Percentiles rank a stretch among this genome's conserved stretches.
phyloP scores from a whole-genome alignment of 2,329 filamentous ascomycete genomes.

The Pseudogymnoascus sp. region DNA sequence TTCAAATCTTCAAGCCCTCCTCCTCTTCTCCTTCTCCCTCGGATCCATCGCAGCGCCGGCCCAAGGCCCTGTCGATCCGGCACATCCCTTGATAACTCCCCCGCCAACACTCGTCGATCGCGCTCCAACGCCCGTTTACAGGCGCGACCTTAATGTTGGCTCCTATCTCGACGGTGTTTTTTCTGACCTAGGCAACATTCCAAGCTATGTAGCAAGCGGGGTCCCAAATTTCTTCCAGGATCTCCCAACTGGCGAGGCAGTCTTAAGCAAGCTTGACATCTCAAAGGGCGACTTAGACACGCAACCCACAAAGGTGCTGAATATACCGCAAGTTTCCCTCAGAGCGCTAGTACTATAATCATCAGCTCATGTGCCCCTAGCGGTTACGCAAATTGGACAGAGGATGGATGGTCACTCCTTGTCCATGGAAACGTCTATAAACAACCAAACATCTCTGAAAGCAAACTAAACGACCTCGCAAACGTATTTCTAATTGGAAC shows the following conservation, averaged over 20 bases:
- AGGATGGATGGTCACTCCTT: constrained; percentile 67
- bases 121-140: constrained; percentile 31
- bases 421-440: constrained; percentile 80
- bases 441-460: constrained; percentile 58
- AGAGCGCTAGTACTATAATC: constrained; percentile 12
- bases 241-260: constrained; percentile 55
- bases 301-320: constrained; percentile 62
- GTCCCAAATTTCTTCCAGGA: constrained; percentile 62
- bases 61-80: constrained; percentile 20
- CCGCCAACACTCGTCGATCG: constrained; percentile 35
- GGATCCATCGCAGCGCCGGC: constrained; percentile 21
- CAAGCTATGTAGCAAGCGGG: constrained; percentile 54
- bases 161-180: constrained; percentile 46
- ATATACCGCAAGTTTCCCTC: constrained; percentile 42
- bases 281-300: constrained; percentile 51
- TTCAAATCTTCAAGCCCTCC: no score
- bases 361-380: constrained; percentile 22
- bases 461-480: constrained; percentile 60
- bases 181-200: constrained; percentile 45
- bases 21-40: constrained; percentile 15
- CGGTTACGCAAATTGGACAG: constrained; percentile 71
- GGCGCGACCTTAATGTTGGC: constrained; percentile 35
- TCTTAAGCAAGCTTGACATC: constrained; percentile 55
- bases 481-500: constrained; percentile 64
- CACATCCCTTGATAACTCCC: constrained; percentile 42